phyloP scores from a whole-genome alignment of 2,329 filamentous ascomycete genomes.

The Aspergillus candidus region DNA sequence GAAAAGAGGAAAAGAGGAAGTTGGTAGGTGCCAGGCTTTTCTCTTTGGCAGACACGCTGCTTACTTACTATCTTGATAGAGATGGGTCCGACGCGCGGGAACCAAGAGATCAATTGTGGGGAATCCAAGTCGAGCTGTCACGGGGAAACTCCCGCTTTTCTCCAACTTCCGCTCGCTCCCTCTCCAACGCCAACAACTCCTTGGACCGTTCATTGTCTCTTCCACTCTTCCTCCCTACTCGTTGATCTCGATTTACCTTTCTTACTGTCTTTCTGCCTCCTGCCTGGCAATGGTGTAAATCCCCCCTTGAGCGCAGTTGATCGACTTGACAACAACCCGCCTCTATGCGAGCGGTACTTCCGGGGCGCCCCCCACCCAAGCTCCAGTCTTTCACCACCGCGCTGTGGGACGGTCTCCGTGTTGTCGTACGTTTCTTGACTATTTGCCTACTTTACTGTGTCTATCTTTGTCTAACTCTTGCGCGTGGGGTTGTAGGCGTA shows the following conservation, averaged over 20 bases:
- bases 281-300: constrained; percentile 31
- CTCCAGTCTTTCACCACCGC: constrained; percentile 71
- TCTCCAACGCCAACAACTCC: no score
- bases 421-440: constrained; percentile 55
- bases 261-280: background rate
- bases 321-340: constrained; percentile 24
- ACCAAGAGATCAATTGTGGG: no score
- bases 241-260: background rate
- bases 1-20: no score
- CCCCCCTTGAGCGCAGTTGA: constrained; percentile 21
- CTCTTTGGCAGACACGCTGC: no score
- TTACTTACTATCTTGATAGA: no score
- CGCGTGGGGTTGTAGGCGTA: constrained; percentile 57
- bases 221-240: no score
- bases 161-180: background rate
- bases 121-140: no score
- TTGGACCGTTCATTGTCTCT: no score
- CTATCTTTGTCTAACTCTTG: constrained; percentile 2
- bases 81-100: no score
- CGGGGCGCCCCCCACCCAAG: constrained; percentile 69
- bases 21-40: no score
- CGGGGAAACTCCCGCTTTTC: background rate
- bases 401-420: constrained; percentile 64
- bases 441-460: background rate
- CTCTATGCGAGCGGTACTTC: constrained; percentile 72